phyloP scores from a whole-genome alignment of 2,329 filamentous ascomycete genomes.

The Colletotrichum graminicola region DNA sequence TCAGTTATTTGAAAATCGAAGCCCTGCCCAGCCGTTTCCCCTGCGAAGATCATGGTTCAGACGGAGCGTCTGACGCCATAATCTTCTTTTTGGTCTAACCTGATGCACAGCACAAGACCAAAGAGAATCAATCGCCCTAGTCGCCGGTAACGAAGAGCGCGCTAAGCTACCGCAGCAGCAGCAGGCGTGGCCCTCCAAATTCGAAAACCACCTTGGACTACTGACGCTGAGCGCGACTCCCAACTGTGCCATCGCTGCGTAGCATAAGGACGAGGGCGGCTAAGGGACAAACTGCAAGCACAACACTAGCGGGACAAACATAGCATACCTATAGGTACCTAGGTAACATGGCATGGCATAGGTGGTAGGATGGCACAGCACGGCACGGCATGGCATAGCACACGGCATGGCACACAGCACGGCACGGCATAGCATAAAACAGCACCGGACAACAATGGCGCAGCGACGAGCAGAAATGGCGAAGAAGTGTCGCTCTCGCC shows the following conservation, averaged over 20 bases:
- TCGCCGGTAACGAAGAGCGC: slow-evolving; percentile 25
- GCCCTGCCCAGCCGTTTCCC: slow-evolving; percentile 48
- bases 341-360: neutral
- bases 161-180: slow-evolving; percentile 34
- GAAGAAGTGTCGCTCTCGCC: slow-evolving; percentile 39
- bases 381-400: slow-evolving; percentile 7
- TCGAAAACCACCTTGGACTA: too few species aligned
- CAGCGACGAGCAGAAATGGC: slow-evolving; percentile 8
- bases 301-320: neutral
- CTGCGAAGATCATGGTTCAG: slow-evolving; percentile 57
- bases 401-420: neutral
- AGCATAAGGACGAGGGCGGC: slow-evolving; percentile 5
- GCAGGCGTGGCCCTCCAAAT: slow-evolving; percentile 13
- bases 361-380: slow-evolving; percentile 5
- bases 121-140: slow-evolving; percentile 29
- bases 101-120: slow-evolving; percentile 52
- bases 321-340: neutral
- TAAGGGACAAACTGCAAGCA: slow-evolving; percentile 11
- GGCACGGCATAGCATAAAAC: slow-evolving; percentile 20
- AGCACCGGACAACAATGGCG: slow-evolving; percentile 34
- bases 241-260: slow-evolving; percentile 2
- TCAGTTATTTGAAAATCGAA: slow-evolving; percentile 43
- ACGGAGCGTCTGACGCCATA: slow-evolving; percentile 56
- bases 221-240: slow-evolving; percentile 10
- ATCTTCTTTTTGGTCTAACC: slow-evolving; percentile 52